Evolutionary conservation across 2,329 filamentous ascomycete species (phyloP).

Genomic region (Fusarium avenaceum): DNA sequence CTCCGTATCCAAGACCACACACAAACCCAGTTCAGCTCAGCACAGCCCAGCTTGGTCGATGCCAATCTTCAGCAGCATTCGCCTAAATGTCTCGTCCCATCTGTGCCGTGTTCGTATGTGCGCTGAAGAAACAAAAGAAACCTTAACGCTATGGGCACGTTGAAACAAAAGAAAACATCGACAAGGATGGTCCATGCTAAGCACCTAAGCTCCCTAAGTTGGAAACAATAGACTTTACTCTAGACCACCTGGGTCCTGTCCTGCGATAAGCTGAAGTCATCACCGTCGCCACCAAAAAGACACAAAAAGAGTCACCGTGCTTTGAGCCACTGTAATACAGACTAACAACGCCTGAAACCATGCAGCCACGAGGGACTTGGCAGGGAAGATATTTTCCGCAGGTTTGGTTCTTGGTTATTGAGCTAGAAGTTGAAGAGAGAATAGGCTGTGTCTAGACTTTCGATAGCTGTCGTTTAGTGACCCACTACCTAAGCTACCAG

Average conservation of each 20-base stretch:
- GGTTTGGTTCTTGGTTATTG: too few relatives aligned
- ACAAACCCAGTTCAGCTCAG: background rate
- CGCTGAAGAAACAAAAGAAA: slow-evolving; percentile 12
- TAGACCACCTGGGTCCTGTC: too few relatives aligned
- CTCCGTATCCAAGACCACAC: background rate
- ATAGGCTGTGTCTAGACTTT: slow-evolving; percentile 21
- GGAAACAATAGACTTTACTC: too few relatives aligned
- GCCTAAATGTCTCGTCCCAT: too few relatives aligned
- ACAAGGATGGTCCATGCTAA: slow-evolving; percentile 25
- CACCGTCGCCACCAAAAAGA: slow-evolving; percentile 32
- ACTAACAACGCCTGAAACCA: slow-evolving; percentile 31
- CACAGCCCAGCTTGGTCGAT: background rate
- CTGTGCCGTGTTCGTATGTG: background rate
- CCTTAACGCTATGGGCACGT: slow-evolving; percentile 1
- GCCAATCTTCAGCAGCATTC: background rate
- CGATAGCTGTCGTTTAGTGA: background rate
- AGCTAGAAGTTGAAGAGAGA: background rate
- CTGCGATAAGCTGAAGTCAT: slow-evolving; percentile 3
- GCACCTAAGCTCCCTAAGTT: slow-evolving; percentile 1
- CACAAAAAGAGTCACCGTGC: slow-evolving; percentile 15
- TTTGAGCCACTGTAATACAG: slow-evolving; percentile 8
- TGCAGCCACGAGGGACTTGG: slow-evolving; percentile 8
- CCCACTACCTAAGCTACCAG: background rate
- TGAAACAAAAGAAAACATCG: slow-evolving; percentile 7
- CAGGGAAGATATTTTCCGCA: background rate